Evolutionary conservation across 768 basidiomycete species (phyloP), one percentile per base, ranked within the genome.

Genomic region (Boletus sp.): DNA sequence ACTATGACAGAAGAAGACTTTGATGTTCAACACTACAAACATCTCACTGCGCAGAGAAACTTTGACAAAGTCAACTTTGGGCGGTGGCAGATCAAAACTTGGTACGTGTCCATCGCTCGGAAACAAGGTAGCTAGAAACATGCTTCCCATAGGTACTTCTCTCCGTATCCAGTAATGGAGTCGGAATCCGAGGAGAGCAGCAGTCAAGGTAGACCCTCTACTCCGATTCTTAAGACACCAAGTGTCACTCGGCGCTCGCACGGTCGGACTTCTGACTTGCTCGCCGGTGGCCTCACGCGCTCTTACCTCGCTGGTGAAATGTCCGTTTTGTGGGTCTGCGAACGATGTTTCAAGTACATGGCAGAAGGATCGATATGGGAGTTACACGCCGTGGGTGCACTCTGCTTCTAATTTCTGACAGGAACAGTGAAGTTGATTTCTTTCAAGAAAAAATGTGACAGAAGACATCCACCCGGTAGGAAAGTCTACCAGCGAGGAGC

Each of bases 271-370:
- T 85, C 85, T 10, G 89, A 92, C 58, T 64, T 91, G 25, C 71
- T 90, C 17, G 83, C 83, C 1, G 84, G 87, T 32, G 83, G 85
- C 7, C 67, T 87, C 49, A 74, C 76, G 32, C 75, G 83, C 21
- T 73, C 75, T 17, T 72, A 76, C 44, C 68, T 65, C 17, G 53
- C 65, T 15, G 78, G 74, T 4, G 84, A 83, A 57, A 77, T 77
- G 46, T 72, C 82, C 17, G 71, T 75, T 32, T 70, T 95, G 19
- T 94, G 85, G 82, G 91, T 95, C 6, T 96, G 93, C 67, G 88
- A 94, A 61, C 81, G 83, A 56, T 99, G 96, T 74, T 97, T 98
- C 84, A 98, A 97, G 74, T 99, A 99, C 67, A 92, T 94, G 87
- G 76, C 83, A 2, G 87, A 92, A 43, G 81, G 83, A 15, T 70